Evolutionary conservation across 192 early-diverging fungal species (phyloP), one percentile per base, ranked within the genome.

Genomic region (Coemansia sp.): DNA sequence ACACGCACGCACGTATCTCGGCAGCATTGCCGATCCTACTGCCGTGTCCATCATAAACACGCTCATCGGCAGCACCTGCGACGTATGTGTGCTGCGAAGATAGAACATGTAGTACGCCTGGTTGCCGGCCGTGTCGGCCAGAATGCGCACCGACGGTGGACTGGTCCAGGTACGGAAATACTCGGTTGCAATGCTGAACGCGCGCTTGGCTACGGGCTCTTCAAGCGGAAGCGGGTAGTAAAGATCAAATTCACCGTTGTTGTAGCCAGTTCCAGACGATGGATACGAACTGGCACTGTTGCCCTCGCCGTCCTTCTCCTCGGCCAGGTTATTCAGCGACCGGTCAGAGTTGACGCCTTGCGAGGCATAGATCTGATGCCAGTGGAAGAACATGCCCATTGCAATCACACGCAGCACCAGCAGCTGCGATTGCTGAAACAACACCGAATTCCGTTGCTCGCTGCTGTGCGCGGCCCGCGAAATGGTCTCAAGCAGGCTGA

Each of bases 371-470:
- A 86, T 85, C 71, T 82, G 85, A 59, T 93, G 87, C 93, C 93
- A 94, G 70, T 92, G 85, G 57, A 88, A 88, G 37, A 90, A 87
- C 88, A 93, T 91, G 69, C 93, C 93, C 59, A 89, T 88, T 3
- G 90, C 90, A 23, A 95, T 74, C 43, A 97, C 82, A 59, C 90
- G 84, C 54, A 95, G 83, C 12, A 95, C 71, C 65, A 94, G 92
- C 10, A 93, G 82, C 71, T 94, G 93, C 16, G 93, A 94, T 66
- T 97, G 91, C 65, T 93, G 85, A 26, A 88, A 82, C 45, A 93
- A 84, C 25, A 49, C 53, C n/a, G 63, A 38, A 19, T 37, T 57
- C 50, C 76, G 65, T 55, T 69, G 61, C 23, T 71, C 71, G 59
- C 53, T 61, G 29, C 45, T 72, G 50, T 67, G 59, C 3, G 55